These are phyloP conservation scores for Lentinula novae-zelandiae DNA, from an alignment of 1,284 basidiomycete genomes.

Conservation along the genomic window DNA sequence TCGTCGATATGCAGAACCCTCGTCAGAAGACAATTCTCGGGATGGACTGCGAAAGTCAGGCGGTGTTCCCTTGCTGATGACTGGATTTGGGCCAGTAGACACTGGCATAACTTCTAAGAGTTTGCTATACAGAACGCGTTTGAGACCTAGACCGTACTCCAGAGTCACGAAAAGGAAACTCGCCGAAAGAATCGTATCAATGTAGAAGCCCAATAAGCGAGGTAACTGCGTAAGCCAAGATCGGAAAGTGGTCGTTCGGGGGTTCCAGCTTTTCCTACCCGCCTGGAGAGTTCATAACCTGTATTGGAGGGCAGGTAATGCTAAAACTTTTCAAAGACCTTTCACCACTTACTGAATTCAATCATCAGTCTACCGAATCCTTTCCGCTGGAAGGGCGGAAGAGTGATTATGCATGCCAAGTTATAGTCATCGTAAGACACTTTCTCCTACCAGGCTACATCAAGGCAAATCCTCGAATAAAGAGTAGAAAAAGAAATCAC, in stretches of 20 bases:
- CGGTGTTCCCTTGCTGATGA: conserved; percentile 37
- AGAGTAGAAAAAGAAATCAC: conserved; percentile 31
- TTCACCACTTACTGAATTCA: conserved; percentile 76
- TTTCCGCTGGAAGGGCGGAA: conserved; percentile 89
- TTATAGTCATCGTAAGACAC: conserved; percentile 96
- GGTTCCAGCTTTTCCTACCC: conserved; percentile 78
- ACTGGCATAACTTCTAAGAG: conserved; percentile 47
- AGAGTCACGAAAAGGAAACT: neutral
- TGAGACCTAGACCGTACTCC: conserved; percentile 33
- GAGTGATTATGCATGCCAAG: conserved; percentile 92
- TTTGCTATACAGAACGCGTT: conserved; percentile 2
- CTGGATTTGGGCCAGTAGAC: conserved; percentile 32
- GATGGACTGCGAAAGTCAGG: conserved; percentile 39
- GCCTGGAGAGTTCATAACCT: conserved; percentile 91
- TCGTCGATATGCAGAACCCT: conserved; percentile 14
- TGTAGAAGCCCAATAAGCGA: conserved; percentile 88
- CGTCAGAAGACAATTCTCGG: conserved; percentile 24
- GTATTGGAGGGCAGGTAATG: neutral
- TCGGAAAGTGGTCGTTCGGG: conserved; percentile 95
- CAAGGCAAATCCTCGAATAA: neutral
- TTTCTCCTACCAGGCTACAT: conserved; percentile 69
- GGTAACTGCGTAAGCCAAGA: conserved; percentile 87
- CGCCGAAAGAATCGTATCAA: conserved; percentile 80
- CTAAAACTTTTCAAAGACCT: neutral
- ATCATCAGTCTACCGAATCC: conserved; percentile 96